Base-by-base conservation (phyloP, 805 yeast species). In the Wickerhamiella allomyrinae region DNA sequence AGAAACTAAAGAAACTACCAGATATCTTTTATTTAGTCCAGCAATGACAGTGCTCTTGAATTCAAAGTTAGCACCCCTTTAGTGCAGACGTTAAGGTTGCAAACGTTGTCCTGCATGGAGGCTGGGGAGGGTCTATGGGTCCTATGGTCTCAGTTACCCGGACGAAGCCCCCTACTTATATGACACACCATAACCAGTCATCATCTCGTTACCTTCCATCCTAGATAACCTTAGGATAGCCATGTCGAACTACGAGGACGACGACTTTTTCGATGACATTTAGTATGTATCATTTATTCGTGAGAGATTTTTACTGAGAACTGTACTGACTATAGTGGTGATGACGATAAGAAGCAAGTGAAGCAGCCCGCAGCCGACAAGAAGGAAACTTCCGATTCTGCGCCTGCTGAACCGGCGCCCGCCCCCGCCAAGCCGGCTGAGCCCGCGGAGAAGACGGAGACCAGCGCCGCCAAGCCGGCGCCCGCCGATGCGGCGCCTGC, bases 261-360 rank as follows among this genome's bases (percentile, higher is more conserved):
- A 86, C 61, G 89, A 84, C 55, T 78, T 82, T 60, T 87, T 87
- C 62, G 94, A 86, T 64, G 95, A 87, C 60, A 83, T 87, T 64
- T 87, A 87, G 64, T 64, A 55, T 41, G 60, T 57, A 54, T 50
- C 36, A 20, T 19, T 27, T n/a, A 27, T 27, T 27, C 31, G 31
- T 27, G 31, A 27, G 31, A 27, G n/a, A 27, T 27, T 27, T 27
- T 22, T 22, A 22, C 24, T 37, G 60, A 57, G 27, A 41, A 39
- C 21, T 43, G 37, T 44, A 53, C 51, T 48, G 47, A 46, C 55
- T 46, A 36, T 49, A 57, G 60, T 47, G 66, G 60, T 20, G 64
- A 55, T 23, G 67, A 60, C 41, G 51, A 44, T 37, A 40, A 41
- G 27, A 43, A 47, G 39, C 41, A 43, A 15, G 41, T 45, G 20